Percentiles rank a stretch among this genome's conserved stretches.
Evolutionary conservation across 2,329 filamentous ascomycete species (phyloP).

Genomic region (Talaromyces atroroseus): DNA sequence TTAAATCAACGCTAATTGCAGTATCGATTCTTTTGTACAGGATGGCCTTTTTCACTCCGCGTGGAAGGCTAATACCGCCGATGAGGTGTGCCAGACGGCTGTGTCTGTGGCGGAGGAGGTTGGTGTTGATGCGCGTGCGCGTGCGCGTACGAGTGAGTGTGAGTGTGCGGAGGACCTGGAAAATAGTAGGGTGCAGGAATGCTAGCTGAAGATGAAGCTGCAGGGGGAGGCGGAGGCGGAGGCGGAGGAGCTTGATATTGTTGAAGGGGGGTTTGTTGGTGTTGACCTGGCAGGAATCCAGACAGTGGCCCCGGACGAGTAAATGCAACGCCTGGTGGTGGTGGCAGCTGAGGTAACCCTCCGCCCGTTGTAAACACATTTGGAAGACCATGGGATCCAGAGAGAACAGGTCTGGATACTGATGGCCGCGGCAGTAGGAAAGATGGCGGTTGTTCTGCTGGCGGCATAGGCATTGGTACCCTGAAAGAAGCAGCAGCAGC

Average conservation of each 20-base stretch:
- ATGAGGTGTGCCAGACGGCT: background rate
- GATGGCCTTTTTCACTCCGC: background rate
- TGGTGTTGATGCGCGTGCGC: background rate
- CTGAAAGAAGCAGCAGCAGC: background rate
- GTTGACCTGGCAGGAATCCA: conserved; percentile 8
- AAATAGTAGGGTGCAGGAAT: conserved; percentile 4
- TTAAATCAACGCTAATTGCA: background rate
- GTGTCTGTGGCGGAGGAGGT: background rate
- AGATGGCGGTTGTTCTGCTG: conserved; percentile 28
- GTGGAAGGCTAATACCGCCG: background rate
- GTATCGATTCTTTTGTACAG: conserved; percentile 2
- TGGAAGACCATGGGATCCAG: conserved; percentile 30
- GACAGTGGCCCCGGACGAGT: conserved; percentile 25
- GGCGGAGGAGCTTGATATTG: conserved; percentile 22
- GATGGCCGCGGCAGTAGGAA: conserved; percentile 24
- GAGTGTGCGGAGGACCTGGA: background rate
- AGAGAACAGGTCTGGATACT: conserved; percentile 32
- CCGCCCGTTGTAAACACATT: conserved; percentile 32
- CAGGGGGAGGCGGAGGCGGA: background rate
- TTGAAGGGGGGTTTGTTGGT: conserved; percentile 14
- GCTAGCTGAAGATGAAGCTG: background rate
- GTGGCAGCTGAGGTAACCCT: conserved; percentile 34
- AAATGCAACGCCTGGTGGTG: conserved; percentile 36
- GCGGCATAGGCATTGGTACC: conserved; percentile 3
- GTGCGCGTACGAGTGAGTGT: background rate